phyloP scores from a whole-genome alignment of 768 basidiomycete genomes.

The Russula foetens region DNA sequence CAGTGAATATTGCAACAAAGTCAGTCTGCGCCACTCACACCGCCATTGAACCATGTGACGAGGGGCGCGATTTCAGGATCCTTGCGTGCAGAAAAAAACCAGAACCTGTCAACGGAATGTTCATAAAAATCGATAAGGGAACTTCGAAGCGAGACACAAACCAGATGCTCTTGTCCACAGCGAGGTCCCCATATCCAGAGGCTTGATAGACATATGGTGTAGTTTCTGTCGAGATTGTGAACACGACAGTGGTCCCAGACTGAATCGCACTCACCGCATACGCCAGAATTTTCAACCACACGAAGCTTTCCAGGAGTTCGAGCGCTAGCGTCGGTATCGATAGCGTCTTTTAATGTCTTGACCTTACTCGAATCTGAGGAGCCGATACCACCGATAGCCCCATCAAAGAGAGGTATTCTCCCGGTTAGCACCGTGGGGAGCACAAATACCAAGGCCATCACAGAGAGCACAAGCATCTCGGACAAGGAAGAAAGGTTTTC shows the following conservation, averaged over 20 bases:
- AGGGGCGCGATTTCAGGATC: constrained; percentile 55
- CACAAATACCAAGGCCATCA: constrained; percentile 14
- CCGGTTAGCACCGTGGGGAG: constrained; percentile 21
- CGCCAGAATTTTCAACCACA: constrained; percentile 49
- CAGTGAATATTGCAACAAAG: not conserved
- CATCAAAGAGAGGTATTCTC: constrained; percentile 41
- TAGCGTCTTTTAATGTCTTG: not conserved
- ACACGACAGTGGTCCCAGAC: not conserved
- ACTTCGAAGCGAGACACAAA: constrained; percentile 19
- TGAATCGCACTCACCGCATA: constrained; percentile 38
- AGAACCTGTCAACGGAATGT: constrained; percentile 40
- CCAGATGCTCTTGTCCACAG: constrained; percentile 51
- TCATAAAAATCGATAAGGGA: not conserved
- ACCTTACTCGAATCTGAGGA: not conserved
- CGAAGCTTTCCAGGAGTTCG: constrained; percentile 42
- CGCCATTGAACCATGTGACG: constrained; percentile 59
- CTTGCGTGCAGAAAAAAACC: constrained; percentile 60
- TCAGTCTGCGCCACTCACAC: constrained; percentile 22
- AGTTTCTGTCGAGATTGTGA: constrained; percentile 32
- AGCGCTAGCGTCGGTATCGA: not conserved
- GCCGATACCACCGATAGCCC: constrained; percentile 41
- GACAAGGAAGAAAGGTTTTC: not conserved
- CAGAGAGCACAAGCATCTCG: constrained; percentile 19
- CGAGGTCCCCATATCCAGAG: constrained; percentile 57
- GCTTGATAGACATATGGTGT: constrained; percentile 54